Conservation (phyloP, 352 stramenopile species). For the Pythium sp. region DNA sequence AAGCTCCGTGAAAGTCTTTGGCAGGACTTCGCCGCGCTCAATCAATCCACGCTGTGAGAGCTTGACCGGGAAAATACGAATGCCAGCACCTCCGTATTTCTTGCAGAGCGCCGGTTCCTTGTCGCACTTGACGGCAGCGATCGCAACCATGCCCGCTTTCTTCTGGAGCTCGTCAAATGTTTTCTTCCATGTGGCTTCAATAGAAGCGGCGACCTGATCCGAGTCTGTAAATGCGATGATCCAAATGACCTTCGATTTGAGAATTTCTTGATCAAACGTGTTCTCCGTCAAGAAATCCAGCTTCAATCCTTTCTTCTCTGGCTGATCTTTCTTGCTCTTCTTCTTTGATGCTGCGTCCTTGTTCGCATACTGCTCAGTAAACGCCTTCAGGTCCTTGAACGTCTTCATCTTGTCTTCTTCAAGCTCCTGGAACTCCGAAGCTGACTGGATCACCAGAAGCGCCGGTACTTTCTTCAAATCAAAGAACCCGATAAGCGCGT, state of each 20-base stretch:
- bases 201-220: slow-evolving; percentile 28
- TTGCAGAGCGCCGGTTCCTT: slow-evolving; percentile 48
- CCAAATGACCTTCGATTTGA: slow-evolving; percentile 54
- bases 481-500: slow-evolving; percentile 32
- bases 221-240: slow-evolving; percentile 58
- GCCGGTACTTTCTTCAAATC: slow-evolving; percentile 38
- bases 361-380: slow-evolving; percentile 46
- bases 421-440: slow-evolving; percentile 27
- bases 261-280: slow-evolving; percentile 53
- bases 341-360: slow-evolving; percentile 10
- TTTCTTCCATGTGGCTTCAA: slow-evolving; percentile 47
- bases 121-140: slow-evolving; percentile 53
- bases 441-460: slow-evolving; percentile 46
- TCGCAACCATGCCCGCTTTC: slow-evolving; percentile 55
- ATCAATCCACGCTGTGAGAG: slow-evolving; percentile 26
- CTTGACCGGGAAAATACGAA: slow-evolving; percentile 52
- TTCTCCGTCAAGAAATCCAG: slow-evolving; percentile 39
- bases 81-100: slow-evolving; percentile 40
- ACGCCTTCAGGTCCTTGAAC: slow-evolving; percentile 50
- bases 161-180: slow-evolving; percentile 45
- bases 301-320: not conserved
- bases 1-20: slow-evolving; percentile 40
- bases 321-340: slow-evolving; percentile 21
- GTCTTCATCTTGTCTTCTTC: slow-evolving; percentile 48
- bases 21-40: slow-evolving; percentile 35